Conservation (phyloP, 2,329 filamentous ascomycete genomes). For the Alternaria metachromatica region DNA sequence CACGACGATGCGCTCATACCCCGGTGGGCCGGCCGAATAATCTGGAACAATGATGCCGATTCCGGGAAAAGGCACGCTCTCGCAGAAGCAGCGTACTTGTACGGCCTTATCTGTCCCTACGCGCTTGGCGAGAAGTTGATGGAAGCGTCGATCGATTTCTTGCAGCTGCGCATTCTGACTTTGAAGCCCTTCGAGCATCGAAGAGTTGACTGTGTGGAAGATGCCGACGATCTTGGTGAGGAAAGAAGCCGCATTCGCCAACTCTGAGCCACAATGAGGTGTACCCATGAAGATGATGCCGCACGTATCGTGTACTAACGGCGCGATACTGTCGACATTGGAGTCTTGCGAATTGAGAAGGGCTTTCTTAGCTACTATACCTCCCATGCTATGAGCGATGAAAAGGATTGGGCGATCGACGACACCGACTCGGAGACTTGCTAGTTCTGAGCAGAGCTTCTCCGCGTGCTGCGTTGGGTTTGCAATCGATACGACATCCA, state of each 20-base stretch:
- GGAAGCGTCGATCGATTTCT: not conserved
- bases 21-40: not conserved
- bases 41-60: not conserved
- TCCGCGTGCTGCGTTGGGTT: not conserved
- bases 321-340: not conserved
- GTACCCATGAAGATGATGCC: not conserved
- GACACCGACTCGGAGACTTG: not conserved
- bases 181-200: fast-evolving
- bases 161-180: not conserved
- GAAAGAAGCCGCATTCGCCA: not conserved
- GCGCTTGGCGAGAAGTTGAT: not conserved
- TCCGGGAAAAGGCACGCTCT: fast-evolving
- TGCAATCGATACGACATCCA: not conserved
- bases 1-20: not conserved
- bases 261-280: not conserved
- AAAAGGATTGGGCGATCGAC: not conserved
- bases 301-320: not conserved
- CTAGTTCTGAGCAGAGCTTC: not conserved
- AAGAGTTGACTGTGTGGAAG: not conserved
- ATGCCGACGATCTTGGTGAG: not conserved
- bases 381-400: not conserved
- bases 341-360: not conserved
- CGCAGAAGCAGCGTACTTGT: not conserved
- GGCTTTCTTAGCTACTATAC: not conserved
- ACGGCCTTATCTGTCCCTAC: not conserved